Percentiles rank a stretch among this genome's conserved stretches.
phyloP scores from a whole-genome alignment of 164 flowering plant species.

The Litsea cubeba region DNA sequence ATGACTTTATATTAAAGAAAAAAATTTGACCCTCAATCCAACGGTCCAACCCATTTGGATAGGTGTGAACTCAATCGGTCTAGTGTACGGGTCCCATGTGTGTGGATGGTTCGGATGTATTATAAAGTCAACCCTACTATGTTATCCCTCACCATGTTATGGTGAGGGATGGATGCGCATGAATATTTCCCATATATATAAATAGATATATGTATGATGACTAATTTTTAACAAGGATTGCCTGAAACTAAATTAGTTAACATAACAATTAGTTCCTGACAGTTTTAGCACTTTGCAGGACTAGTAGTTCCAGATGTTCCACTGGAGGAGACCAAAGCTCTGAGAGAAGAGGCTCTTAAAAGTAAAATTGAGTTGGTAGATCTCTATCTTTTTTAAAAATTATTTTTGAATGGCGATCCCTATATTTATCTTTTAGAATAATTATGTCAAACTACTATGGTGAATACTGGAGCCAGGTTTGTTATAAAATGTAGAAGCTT shows the following conservation, averaged over 20 bases:
- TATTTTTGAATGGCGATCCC: not conserved
- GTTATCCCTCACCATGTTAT: too few species aligned
- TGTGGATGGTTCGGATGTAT: not conserved
- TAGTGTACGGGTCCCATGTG: too few species aligned
- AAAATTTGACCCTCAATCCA: too few species aligned
- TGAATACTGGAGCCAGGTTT: too few species aligned
- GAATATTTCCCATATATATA: not conserved
- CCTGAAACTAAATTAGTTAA: not conserved
- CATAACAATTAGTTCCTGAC: conserved; percentile 1
- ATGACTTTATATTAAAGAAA: too few species aligned
- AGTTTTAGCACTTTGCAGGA: conserved; percentile 39
- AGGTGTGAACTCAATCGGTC: too few species aligned
- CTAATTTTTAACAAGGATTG: not conserved
- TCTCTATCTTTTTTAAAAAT: not conserved
- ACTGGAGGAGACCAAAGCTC: conserved; percentile 71
- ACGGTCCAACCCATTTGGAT: too few species aligned
- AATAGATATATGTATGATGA: not conserved
- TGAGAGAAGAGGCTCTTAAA: conserved; percentile 66
- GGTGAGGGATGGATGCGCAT: too few species aligned
- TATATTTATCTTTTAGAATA: too few species aligned
- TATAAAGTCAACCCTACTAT: too few species aligned
- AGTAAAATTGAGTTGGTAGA: conserved; percentile 64
- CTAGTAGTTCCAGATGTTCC: conserved; percentile 98
- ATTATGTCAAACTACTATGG: too few species aligned
- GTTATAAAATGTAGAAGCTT: too few species aligned